These are phyloP conservation scores for Aspergillus viridinutans DNA, from an alignment of 2,329 filamentous ascomycete species.

Conservation along the genomic window DNA sequence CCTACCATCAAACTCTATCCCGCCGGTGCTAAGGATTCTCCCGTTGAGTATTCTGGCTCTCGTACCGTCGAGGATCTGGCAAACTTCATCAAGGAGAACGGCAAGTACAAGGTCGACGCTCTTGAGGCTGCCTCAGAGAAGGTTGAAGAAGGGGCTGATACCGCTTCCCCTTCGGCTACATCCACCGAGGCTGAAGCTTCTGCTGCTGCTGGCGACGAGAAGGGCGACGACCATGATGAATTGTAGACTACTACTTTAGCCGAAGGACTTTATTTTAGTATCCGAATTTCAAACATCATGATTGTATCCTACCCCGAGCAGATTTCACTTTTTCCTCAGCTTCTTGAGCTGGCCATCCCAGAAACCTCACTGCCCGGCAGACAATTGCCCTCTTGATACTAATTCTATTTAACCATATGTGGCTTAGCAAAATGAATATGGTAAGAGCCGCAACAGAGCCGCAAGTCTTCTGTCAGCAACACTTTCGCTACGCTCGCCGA, in stretches of 20 bases:
- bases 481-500: neutral
- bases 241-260: constrained; percentile 25
- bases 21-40: constrained; percentile 78
- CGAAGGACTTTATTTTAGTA: constrained; percentile 1
- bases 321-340: neutral
- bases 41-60: constrained; percentile 80
- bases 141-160: constrained; percentile 44
- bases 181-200: constrained; percentile 15
- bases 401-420: neutral
- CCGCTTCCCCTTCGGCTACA: constrained; percentile 20
- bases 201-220: constrained; percentile 22
- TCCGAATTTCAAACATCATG: neutral
- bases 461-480: neutral
- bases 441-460: neutral
- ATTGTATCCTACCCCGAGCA: neutral
- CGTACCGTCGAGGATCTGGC: constrained; percentile 89
- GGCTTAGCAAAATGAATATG: neutral
- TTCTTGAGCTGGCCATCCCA: neutral
- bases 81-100: constrained; percentile 90
- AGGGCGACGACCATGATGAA: constrained; percentile 35
- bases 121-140: constrained; percentile 53
- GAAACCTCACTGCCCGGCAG: neutral
- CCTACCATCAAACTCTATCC: constrained; percentile 98
- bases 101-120: constrained; percentile 77
- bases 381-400: neutral